Evolutionary conservation across 2,329 filamentous ascomycete species (phyloP).

Genomic region (Calonectria multiphialidica): DNA sequence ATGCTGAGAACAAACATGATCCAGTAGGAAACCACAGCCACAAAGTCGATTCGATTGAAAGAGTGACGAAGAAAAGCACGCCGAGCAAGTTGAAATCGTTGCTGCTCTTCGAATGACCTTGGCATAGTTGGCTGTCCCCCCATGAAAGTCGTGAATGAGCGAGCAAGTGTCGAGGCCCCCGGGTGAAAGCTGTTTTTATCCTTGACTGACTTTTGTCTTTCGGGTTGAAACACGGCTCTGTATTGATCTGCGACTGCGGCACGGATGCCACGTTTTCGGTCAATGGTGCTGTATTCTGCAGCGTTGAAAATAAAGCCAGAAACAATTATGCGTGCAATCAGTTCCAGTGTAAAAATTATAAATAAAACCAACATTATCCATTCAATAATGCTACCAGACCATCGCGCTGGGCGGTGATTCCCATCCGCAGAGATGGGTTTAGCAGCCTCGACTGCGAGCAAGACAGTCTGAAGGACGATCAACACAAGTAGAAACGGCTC

Average conservation of each 20-base stretch:
- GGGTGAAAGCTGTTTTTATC: conserved; percentile 60
- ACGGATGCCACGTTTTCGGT: conserved; percentile 80
- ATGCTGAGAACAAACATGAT: conserved; percentile 83
- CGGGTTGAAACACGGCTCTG: conserved; percentile 82
- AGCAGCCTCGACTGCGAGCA: conserved; percentile 88
- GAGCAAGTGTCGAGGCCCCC: conserved; percentile 75
- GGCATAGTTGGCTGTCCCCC: conserved; percentile 68
- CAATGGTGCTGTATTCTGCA: conserved; percentile 90
- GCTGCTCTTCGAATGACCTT: conserved; percentile 79
- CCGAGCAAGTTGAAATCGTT: conserved; percentile 86
- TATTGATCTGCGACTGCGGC: conserved; percentile 83
- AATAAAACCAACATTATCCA: conserved; percentile 88
- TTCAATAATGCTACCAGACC: conserved; percentile 79
- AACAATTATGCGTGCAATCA: conserved; percentile 86
- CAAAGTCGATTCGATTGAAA: conserved; percentile 95
- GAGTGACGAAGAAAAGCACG: conserved; percentile 94
- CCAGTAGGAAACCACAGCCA: conserved; percentile 97
- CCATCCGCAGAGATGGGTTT: conserved; percentile 75
- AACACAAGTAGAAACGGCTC: conserved; percentile 89
- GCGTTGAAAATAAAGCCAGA: conserved; percentile 95
- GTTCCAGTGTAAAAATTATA: conserved; percentile 88
- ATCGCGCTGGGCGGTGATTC: conserved; percentile 70
- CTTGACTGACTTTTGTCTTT: conserved; percentile 77
- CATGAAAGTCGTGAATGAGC: conserved; percentile 85
- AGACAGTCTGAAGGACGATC: conserved; percentile 87